A percentile compares a stretch with the other conserved stretches of the same genome.
Conservation (phyloP, 495 filamentous ascomycete species). For the Polyplosphaeria fusca region DNA sequence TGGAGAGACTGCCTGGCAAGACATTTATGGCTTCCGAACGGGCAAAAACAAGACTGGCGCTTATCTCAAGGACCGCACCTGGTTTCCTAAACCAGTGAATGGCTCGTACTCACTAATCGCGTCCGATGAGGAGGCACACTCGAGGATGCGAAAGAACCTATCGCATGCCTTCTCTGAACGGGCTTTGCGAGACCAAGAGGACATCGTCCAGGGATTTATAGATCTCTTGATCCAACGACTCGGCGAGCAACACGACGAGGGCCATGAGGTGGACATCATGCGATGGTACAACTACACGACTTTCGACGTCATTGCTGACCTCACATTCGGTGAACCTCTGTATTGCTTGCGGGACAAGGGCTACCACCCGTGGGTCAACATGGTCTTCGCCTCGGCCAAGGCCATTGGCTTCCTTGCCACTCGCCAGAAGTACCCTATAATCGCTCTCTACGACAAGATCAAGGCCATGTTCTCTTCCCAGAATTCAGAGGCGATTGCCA, state of each 20-base stretch:
- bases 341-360: slow-evolving; percentile 47
- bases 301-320: slow-evolving; percentile 60
- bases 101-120: slow-evolving; percentile 27
- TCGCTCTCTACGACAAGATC: slow-evolving; percentile 9
- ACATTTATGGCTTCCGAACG: slow-evolving; percentile 54
- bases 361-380: slow-evolving; percentile 41
- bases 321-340: slow-evolving; percentile 54
- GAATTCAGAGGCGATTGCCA: slow-evolving; percentile 2
- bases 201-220: slow-evolving; percentile 45
- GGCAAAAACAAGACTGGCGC: slow-evolving; percentile 34
- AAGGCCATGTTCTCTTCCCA: neutral
- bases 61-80: slow-evolving; percentile 44
- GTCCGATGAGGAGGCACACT: slow-evolving; percentile 47
- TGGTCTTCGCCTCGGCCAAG: slow-evolving; percentile 37
- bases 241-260: slow-evolving; percentile 16
- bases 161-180: slow-evolving; percentile 52
- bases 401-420: slow-evolving; percentile 8
- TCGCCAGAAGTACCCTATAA: slow-evolving; percentile 15
- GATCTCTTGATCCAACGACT: slow-evolving; percentile 42
- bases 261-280: slow-evolving; percentile 41
- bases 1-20: slow-evolving; percentile 50
- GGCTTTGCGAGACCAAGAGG: slow-evolving; percentile 50
- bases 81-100: slow-evolving; percentile 32
- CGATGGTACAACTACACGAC: slow-evolving; percentile 53
- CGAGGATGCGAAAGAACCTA: slow-evolving; percentile 46